Percentiles rank a stretch among this genome's conserved stretches.
phyloP scores from a whole-genome alignment of 768 basidiomycete genomes.

The Hygrocybe punicea region DNA sequence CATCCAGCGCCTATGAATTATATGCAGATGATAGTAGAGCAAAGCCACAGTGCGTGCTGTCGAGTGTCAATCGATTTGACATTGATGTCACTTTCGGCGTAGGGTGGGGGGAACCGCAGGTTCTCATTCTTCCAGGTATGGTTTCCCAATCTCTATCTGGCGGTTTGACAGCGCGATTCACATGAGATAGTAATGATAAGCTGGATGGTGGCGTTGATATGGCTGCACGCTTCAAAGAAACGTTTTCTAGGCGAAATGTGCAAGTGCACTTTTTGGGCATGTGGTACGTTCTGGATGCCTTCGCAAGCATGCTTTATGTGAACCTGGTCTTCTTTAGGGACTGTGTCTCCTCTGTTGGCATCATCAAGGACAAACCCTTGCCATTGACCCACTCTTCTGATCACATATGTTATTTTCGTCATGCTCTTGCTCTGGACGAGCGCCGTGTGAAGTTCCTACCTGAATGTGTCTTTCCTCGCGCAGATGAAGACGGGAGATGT shows the following conservation, averaged over 20 bases:
- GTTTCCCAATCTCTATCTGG: no score
- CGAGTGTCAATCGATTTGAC: no score
- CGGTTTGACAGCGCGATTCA: no score
- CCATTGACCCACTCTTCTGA: slow-evolving; percentile 26
- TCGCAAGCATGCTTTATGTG: no score
- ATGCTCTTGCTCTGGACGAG: slow-evolving; percentile 47
- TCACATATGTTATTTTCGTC: slow-evolving; percentile 14
- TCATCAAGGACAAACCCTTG: slow-evolving; percentile 26
- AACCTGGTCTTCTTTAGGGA: slow-evolving; percentile 31
- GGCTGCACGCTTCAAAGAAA: slow-evolving; percentile 29
- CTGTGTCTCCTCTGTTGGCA: slow-evolving; percentile 43
- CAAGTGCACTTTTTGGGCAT: slow-evolving; percentile 43
- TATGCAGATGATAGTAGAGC: slow-evolving; percentile 29
- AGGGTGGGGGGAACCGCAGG: no score
- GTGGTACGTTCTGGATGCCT: no score
- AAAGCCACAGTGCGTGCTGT: no score
- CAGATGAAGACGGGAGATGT: no score
- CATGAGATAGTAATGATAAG: no score
- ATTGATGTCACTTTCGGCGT: no score
- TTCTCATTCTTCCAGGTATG: no score
- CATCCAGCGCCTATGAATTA: slow-evolving; percentile 37
- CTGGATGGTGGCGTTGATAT: no score
- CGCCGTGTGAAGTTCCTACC: slow-evolving; percentile 44
- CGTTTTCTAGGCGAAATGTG: slow-evolving; percentile 34
- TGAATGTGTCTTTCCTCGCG: slow-evolving; percentile 26